A percentile compares a stretch with the other conserved stretches of the same genome.
Evolutionary conservation across 2,329 filamentous ascomycete genomes (phyloP).

Genomic region (Pseudogymnoascus sp.): DNA sequence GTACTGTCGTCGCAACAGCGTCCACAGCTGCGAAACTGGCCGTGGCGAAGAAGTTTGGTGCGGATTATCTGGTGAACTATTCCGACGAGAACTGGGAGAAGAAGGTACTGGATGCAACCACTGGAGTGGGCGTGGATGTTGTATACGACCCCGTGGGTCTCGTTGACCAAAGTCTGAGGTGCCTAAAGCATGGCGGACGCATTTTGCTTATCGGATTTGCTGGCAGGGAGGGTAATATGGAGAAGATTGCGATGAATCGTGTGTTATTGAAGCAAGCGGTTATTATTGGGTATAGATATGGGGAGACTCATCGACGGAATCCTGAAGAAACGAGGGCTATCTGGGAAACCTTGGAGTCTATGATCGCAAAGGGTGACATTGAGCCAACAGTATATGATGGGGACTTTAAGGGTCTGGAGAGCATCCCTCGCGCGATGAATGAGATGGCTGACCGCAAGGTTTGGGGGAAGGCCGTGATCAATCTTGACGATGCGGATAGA

Average conservation of each 20-base stretch:
- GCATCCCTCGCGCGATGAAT: constrained; percentile 40
- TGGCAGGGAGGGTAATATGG: constrained; percentile 43
- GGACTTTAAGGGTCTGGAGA: constrained; percentile 41
- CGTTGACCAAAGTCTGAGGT: constrained; percentile 45
- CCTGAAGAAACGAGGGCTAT: constrained; percentile 39
- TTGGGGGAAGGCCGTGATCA: constrained; percentile 49
- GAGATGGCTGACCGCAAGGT: constrained; percentile 42
- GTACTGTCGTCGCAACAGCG: constrained; percentile 44
- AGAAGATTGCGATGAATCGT: constrained; percentile 45
- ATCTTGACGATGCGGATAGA: constrained; percentile 25
- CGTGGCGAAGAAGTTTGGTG: constrained; percentile 34
- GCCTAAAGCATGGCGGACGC: constrained; percentile 43
- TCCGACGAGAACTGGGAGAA: constrained; percentile 39
- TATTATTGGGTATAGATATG: constrained; percentile 49
- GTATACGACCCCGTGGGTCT: constrained; percentile 51
- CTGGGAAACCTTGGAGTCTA: constrained; percentile 42
- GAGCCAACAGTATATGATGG: constrained; percentile 42
- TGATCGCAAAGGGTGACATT: constrained; percentile 40
- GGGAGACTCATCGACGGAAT: constrained; percentile 44
- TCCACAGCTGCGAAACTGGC: constrained; percentile 38
- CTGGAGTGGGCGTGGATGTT: constrained; percentile 44
- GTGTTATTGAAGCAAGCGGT: constrained; percentile 44
- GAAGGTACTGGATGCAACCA: constrained; percentile 39
- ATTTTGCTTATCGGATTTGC: constrained; percentile 52
- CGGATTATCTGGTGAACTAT: constrained; percentile 36